These are phyloP conservation scores for Colletotrichum horii DNA, from an alignment of 2,329 filamentous ascomycete species.

Conservation along the genomic window DNA sequence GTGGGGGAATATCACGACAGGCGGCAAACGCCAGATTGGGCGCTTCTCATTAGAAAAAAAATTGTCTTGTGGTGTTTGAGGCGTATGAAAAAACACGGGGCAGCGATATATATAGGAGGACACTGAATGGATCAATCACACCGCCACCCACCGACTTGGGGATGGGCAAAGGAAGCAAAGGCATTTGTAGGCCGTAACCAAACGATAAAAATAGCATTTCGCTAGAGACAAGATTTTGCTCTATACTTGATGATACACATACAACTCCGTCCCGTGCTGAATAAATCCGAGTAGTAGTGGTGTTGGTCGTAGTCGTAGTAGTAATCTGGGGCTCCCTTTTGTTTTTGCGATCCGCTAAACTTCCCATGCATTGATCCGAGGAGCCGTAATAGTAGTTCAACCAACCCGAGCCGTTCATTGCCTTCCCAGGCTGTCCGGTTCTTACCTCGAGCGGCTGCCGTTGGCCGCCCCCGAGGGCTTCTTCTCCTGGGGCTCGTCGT, in stretches of 20 bases:
- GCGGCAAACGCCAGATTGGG: neutral
- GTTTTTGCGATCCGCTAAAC: neutral
- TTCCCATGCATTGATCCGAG: conserved; percentile 8
- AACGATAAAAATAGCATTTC: neutral
- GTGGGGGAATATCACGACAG: neutral
- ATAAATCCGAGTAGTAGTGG: neutral
- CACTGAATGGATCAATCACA: neutral
- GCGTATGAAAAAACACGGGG: conserved; percentile 4
- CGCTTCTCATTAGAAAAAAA: neutral
- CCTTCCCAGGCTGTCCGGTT: neutral
- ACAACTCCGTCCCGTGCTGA: conserved; percentile 12
- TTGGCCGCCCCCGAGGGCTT: conserved; percentile 11
- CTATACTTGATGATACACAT: neutral
- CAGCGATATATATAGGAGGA: neutral
- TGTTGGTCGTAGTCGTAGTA: neutral
- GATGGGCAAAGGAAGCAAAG: neutral
- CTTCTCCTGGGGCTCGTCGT: conserved; percentile 49
- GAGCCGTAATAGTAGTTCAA: neutral
- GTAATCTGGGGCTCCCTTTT: neutral
- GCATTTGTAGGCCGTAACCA: neutral
- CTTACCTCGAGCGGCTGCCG: conserved; percentile 20
- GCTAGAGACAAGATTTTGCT: neutral
- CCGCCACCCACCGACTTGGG: neutral
- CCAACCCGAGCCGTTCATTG: neutral
- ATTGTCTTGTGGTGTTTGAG: neutral